Percentiles rank a stretch among this genome's conserved stretches.
These are phyloP conservation scores for Lathyrus sativus DNA, from an alignment of 306 rosid genomes.

Conservation along the genomic window DNA sequence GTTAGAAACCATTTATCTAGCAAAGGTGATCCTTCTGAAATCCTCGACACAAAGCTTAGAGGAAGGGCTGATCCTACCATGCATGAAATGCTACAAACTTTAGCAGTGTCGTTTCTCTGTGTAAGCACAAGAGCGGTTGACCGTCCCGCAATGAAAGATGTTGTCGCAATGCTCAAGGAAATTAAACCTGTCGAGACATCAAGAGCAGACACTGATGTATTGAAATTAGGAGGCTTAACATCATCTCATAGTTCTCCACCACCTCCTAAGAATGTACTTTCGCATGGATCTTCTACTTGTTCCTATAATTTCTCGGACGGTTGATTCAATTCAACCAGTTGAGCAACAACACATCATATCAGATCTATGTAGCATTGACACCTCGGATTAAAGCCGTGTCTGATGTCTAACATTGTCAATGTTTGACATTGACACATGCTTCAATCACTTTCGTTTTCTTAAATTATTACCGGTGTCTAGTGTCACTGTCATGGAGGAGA, in stretches of 20 bases:
- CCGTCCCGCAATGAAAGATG: slow-evolving; percentile 85
- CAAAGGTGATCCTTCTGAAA: slow-evolving; percentile 57
- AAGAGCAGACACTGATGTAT: slow-evolving; percentile 46
- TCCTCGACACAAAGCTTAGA: slow-evolving; percentile 78
- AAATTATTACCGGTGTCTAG: background rate
- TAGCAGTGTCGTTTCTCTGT: slow-evolving; percentile 82
- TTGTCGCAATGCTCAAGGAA: slow-evolving; percentile 91
- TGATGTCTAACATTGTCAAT: background rate
- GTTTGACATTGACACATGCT: background rate
- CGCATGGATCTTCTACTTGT: slow-evolving; percentile 67
- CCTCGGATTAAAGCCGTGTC: background rate
- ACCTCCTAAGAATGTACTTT: slow-evolving; percentile 52
- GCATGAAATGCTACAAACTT: slow-evolving; percentile 91
- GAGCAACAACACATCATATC: no score
- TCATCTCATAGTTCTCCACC: slow-evolving; percentile 49
- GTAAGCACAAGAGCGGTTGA: slow-evolving; percentile 55
- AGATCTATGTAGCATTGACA: slow-evolving; percentile 19
- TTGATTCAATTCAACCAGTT: no score
- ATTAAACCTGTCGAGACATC: slow-evolving; percentile 57
- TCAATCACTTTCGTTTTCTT: background rate
- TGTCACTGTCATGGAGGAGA: slow-evolving; percentile 8
- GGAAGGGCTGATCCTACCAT: slow-evolving; percentile 78
- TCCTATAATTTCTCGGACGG: slow-evolving; percentile 85
- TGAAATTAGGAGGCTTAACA: slow-evolving; percentile 46
- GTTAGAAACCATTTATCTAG: slow-evolving; percentile 71